Conservation (phyloP, 495 filamentous ascomycete species). For the Clohesyomyces aquaticus region DNA sequence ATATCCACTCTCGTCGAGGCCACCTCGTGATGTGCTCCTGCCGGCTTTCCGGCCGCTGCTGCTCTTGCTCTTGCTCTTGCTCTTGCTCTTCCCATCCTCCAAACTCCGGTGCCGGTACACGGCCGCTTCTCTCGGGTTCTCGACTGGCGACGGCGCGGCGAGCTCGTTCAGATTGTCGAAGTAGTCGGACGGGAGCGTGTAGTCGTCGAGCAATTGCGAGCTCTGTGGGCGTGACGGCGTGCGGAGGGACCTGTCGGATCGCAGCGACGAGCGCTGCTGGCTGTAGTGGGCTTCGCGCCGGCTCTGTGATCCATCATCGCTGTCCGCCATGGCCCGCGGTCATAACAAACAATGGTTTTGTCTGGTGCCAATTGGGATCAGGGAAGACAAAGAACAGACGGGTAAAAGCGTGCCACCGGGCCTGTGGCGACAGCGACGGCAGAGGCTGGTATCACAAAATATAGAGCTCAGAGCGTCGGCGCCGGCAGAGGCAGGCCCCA, state of each 20-base stretch:
- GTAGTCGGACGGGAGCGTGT: conserved; percentile 20
- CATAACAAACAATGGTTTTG: conserved; percentile 8
- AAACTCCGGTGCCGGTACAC: conserved; percentile 19
- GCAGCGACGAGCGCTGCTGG: conserved; percentile 38
- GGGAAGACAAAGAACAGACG: no score
- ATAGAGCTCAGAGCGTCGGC: no score
- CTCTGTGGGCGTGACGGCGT: conserved; percentile 23
- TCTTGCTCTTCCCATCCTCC: conserved; percentile 20
- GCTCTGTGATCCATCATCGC: conserved; percentile 28
- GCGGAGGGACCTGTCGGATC: conserved; percentile 28
- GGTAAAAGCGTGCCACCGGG: no score
- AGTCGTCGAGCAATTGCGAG: conserved; percentile 23
- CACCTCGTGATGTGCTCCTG: no score
- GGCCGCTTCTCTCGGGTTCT: conserved; percentile 26
- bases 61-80: neutral
- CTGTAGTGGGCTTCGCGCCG: conserved; percentile 34
- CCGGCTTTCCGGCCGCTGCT: neutral
- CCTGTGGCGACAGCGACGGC: no score
- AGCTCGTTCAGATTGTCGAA: conserved; percentile 35
- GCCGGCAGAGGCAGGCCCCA: no score
- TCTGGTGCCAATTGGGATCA: no score
- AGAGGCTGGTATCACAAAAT: no score
- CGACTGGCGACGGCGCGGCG: conserved; percentile 25
- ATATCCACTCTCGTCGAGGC: conserved; percentile 18
- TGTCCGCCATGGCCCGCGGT: conserved; percentile 21